Evolutionary conservation across 176 grass and related monocot species (phyloP).

Genomic region (Elaeis guineensis): DNA sequence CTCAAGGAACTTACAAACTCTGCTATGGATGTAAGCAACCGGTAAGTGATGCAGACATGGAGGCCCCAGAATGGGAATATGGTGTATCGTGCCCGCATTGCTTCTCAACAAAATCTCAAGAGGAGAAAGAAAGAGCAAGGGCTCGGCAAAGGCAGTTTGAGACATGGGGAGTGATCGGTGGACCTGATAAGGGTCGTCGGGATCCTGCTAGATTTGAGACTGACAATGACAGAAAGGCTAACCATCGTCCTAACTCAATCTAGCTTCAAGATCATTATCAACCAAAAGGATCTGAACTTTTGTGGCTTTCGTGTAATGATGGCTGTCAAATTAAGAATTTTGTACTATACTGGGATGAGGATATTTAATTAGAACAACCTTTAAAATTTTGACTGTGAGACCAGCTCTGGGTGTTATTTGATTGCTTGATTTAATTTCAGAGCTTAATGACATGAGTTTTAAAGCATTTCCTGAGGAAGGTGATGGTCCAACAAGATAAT

Average conservation of each 20-base stretch:
- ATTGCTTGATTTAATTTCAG: no score
- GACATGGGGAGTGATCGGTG: slow-evolving; percentile 74
- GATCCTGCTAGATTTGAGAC: slow-evolving; percentile 11
- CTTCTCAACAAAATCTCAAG: slow-evolving; percentile 51
- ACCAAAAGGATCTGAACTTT: background rate
- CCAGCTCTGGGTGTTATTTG: no score
- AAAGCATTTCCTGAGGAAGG: no score
- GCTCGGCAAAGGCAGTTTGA: slow-evolving; percentile 75
- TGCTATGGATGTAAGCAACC: slow-evolving; percentile 97
- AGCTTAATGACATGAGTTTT: no score
- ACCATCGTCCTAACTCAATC: slow-evolving; percentile 12
- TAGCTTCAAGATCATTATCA: background rate
- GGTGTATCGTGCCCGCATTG: slow-evolving; percentile 84
- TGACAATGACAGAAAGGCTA: background rate
- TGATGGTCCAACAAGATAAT: no score
- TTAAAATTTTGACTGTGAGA: no score
- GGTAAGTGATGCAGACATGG: slow-evolving; percentile 79
- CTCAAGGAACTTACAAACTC: slow-evolving; percentile 78
- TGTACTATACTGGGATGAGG: no score
- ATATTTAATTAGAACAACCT: no score
- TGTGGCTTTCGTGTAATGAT: background rate
- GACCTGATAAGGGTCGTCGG: slow-evolving; percentile 67
- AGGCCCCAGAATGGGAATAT: slow-evolving; percentile 69
- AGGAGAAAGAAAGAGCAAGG: slow-evolving; percentile 75
- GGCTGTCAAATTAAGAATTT: no score